Evolutionary conservation across 345 rosid genomes (phyloP), one percentile per base, ranked within the genome.

Genomic region (Nasturtium officinale): DNA sequence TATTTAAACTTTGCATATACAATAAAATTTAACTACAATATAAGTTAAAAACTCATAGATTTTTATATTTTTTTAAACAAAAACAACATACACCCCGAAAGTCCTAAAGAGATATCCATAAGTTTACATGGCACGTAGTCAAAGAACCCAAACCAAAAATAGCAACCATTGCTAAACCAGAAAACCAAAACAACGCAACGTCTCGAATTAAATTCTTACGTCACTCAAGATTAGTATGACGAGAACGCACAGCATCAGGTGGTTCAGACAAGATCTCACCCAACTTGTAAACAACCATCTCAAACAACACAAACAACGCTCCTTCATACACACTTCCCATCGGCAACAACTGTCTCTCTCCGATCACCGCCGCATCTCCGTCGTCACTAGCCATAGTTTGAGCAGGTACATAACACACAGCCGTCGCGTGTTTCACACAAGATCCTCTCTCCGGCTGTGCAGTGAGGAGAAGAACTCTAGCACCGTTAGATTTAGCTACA

Each of bases 241-340:
- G 90, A 69, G 89, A 81, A 46, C 96, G 87, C 32, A 91, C 82
- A 12, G 89, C 82, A 63, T 81, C 88, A 0, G 86, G 87, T 32
- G 85, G 82, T 81, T 88, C 84, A 8, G 83, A 90, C 79, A 87
- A 78, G 18, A 23, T 83, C 74, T 85, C 92, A 7, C 87, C 86
- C 56, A 94, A 52, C 54, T 77, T 85, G 77, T 79, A 87, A 43
- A 94, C 86, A 55, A 87, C 92, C 96, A 90, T 87, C 84, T 94
- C 98, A 77, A 90, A 93, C 92, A 89, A 69, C 53, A 93, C 91
- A 50, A 89, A 94, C 90, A 89, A 37, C 3, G 90, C 88, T 55
- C 98, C 96, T 81, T 90, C 97, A 61, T 86, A 94, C 25, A 86
- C 85, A 79, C 96, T 94, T 40, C 95, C 97, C 97, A 91, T 94